Evolutionary conservation across 2,329 filamentous ascomycete genomes (phyloP).

Genomic region (Trichoderma sp.): DNA sequence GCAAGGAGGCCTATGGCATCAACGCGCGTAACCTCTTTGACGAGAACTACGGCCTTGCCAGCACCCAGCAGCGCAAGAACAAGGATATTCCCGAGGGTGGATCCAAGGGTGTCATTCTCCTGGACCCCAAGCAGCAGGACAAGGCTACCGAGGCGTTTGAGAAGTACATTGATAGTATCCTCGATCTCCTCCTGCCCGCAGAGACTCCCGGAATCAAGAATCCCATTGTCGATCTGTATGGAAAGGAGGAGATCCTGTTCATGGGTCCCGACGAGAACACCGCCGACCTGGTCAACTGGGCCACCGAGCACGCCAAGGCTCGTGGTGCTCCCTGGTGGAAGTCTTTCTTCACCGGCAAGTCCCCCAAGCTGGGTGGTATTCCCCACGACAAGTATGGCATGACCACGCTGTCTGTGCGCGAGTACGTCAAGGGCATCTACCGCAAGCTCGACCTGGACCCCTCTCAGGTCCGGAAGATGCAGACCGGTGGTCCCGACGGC

Average conservation of each 20-base stretch:
- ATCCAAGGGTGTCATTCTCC: constrained; percentile 94
- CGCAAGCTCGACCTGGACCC: constrained; percentile 92
- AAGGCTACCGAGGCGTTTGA: constrained; percentile 92
- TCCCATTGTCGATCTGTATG: constrained; percentile 92
- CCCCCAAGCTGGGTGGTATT: constrained; percentile 91
- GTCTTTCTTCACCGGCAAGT: constrained; percentile 99
- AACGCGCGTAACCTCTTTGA: constrained; percentile 97
- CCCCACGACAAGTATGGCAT: constrained; percentile 96
- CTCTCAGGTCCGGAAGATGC: constrained; percentile 84
- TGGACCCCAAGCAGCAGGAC: constrained; percentile 93
- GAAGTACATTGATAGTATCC: constrained; percentile 99
- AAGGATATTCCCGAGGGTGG: constrained; percentile 99
- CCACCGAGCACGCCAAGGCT: constrained; percentile 87
- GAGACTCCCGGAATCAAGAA: constrained; percentile 97
- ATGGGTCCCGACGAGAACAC: constrained; percentile 99
- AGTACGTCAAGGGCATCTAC: constrained; percentile 96
- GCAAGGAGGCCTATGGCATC: constrained; percentile 93
- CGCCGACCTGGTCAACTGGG: constrained; percentile 95
- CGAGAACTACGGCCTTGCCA: constrained; percentile 97
- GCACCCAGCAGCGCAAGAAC: constrained; percentile 99
- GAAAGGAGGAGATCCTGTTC: constrained; percentile 95
- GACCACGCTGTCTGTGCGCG: constrained; percentile 94
- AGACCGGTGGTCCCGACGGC: constrained; percentile 95
- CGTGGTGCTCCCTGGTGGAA: constrained; percentile 98
- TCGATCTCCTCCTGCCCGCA: constrained; percentile 89